Evolutionary conservation across 371 early-diverging fungal genomes (phyloP).

Genomic region (Dinochytrium kinnereticum): DNA sequence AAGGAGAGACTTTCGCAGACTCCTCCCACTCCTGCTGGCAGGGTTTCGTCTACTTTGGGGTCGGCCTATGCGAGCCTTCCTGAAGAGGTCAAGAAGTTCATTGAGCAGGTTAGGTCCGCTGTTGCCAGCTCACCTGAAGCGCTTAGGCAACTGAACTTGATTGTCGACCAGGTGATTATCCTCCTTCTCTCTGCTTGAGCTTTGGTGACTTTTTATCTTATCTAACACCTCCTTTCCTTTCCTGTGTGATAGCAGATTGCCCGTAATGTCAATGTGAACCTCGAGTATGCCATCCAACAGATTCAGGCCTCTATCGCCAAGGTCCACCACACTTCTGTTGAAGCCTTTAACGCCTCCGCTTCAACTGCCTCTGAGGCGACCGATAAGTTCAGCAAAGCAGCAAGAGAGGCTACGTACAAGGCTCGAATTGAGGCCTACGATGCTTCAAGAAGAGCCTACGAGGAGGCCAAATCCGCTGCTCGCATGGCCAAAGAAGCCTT

Average conservation of each 20-base stretch:
- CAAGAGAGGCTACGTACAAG: constrained; percentile 10
- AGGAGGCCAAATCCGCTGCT: constrained; percentile 13
- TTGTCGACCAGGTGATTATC: constrained; percentile 18
- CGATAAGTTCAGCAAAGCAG: constrained; percentile 11
- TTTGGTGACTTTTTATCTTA: not conserved
- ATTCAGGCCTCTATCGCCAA: constrained; percentile 16
- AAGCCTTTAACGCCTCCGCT: not conserved
- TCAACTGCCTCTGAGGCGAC: not conserved
- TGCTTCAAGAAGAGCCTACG: constrained; percentile 14
- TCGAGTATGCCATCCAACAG: constrained; percentile 14
- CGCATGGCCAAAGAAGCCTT: constrained; percentile 13
- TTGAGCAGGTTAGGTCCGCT: constrained; percentile 2
- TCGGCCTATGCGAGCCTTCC: not conserved
- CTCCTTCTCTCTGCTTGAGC: not conserved
- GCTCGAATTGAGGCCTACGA: constrained; percentile 20
- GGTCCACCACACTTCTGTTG: constrained; percentile 1
- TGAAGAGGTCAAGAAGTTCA: constrained; percentile 15
- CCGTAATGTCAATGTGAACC: constrained; percentile 14
- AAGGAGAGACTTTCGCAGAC: not conserved
- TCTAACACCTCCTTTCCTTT: not conserved
- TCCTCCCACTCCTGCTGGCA: too few relatives aligned
- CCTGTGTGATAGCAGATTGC: not conserved
- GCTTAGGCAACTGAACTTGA: constrained; percentile 7
- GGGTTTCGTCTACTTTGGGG: not conserved
- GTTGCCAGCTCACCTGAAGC: constrained; percentile 11